Evolutionary conservation across 2,329 filamentous ascomycete species (phyloP), one percentile per base, ranked within the genome.

Genomic region (Cladophialophora immunda): DNA sequence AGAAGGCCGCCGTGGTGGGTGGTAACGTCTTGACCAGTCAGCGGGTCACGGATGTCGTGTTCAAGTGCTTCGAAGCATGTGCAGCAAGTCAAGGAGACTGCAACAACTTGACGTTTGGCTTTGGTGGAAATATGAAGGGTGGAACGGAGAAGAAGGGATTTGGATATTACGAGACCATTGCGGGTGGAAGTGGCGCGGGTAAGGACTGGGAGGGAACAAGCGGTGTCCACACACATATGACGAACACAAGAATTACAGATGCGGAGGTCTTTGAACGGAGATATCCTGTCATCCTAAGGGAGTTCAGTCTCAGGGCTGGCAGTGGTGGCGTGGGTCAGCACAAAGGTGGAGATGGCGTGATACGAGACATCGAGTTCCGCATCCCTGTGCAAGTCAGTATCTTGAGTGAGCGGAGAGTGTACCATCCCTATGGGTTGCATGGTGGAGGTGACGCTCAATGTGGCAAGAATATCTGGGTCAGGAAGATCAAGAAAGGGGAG

Each of bases 151-250:
- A 87, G n/a, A 87, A 88, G 38, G 92, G 92, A 0, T 95, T 95
- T 75, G 92, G 92, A 9, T 95, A 94, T 81, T 94, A 94, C 77
- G 92, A 95, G 78, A 95, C 92, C 2, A 94, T 95, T 68, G 91
- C 92, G 0, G 92, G 92, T 47, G 92, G 92, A 2, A 89, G 86
- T 53, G 92, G 92, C 52, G 92, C 92, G 0, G 92, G 92, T 0
- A 86, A 89, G 0, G 85, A 85, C 25, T 95, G 92, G 92, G 84
- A 90, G 66, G 92, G 92, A 27, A 90, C 91, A 27, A 88, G 84
- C 65, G 92, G 91, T 25, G 90, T 94, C 36, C 91, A 95, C 76
- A 91, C 89, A 3, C 92, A 94, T 79, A 94, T 94, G 91, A 95
- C 92, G 11, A 96, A 95, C 77, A 95, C 92, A 0, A 86, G 92